Conservation (phyloP, 1,284 basidiomycete species). For the Boletus hoseneyae region DNA sequence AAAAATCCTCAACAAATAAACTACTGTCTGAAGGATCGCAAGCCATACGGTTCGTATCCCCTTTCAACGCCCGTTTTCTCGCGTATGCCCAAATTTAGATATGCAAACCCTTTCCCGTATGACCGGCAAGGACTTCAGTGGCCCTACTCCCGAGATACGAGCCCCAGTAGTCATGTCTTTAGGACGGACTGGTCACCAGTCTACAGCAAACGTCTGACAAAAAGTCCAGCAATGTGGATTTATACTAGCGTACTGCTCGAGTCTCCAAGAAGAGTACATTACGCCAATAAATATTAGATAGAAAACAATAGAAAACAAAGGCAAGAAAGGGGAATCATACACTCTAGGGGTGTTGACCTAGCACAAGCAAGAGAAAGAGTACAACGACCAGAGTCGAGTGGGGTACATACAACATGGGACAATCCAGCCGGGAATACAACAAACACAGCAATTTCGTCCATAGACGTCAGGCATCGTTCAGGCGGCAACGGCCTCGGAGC, state of each 20-base stretch:
- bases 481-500: slow-evolving; percentile 11
- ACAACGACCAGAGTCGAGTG: neutral
- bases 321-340: neutral
- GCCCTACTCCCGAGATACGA: slow-evolving; percentile 68
- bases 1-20: slow-evolving; percentile 68
- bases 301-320: neutral
- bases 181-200: too few relatives aligned
- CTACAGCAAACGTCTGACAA: too few relatives aligned
- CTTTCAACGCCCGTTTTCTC: neutral
- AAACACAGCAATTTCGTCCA: neutral
- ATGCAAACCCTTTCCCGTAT: slow-evolving; percentile 66
- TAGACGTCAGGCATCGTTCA: slow-evolving; percentile 7
- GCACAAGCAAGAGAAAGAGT: neutral
- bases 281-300: neutral
- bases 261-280: neutral
- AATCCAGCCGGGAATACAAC: slow-evolving; percentile 1
- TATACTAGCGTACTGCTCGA: neutral
- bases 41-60: slow-evolving; percentile 58
- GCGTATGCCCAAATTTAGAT: slow-evolving; percentile 40
- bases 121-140: slow-evolving; percentile 80
- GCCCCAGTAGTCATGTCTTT: slow-evolving; percentile 40
- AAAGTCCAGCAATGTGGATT: too few relatives aligned
- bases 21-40: slow-evolving; percentile 60
- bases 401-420: neutral
- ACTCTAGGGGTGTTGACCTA: neutral